Evolutionary conservation across 257 asterid species (phyloP).

Genomic region (Petunia secreta): DNA sequence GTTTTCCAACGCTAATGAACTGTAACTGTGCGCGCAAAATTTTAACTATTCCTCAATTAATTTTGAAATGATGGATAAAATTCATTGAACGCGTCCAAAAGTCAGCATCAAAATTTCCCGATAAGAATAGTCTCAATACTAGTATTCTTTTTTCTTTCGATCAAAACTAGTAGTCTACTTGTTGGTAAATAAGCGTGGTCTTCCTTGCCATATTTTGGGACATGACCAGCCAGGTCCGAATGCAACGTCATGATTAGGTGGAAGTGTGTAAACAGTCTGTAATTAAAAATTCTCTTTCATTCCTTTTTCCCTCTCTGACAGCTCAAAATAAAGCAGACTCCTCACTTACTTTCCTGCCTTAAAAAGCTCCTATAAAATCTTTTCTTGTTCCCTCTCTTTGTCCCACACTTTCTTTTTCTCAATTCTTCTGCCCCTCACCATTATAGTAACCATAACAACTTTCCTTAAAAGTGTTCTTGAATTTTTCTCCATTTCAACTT

Average conservation of each 20-base stretch:
- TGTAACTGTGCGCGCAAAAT: too few relatives aligned
- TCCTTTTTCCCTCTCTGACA: constrained; percentile 31
- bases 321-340: constrained; percentile 39
- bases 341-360: constrained; percentile 30
- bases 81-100: too few relatives aligned
- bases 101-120: too few relatives aligned
- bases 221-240: not conserved
- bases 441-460: not conserved
- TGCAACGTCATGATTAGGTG: not conserved
- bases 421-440: not conserved
- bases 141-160: too few relatives aligned
- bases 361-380: constrained; percentile 31
- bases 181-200: too few relatives aligned
- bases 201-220: not conserved
- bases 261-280: not conserved
- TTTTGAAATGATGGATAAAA: too few relatives aligned
- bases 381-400: constrained; percentile 25
- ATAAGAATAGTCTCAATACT: too few relatives aligned
- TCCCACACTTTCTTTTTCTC: not conserved
- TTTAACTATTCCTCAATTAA: too few relatives aligned
- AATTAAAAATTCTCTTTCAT: not conserved
- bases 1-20: too few relatives aligned
- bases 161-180: too few relatives aligned
- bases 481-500: not conserved
- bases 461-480: not conserved